Evolutionary conservation across 441 rosid genomes (phyloP).

Genomic region (Euphorbia schlechtendalii): DNA sequence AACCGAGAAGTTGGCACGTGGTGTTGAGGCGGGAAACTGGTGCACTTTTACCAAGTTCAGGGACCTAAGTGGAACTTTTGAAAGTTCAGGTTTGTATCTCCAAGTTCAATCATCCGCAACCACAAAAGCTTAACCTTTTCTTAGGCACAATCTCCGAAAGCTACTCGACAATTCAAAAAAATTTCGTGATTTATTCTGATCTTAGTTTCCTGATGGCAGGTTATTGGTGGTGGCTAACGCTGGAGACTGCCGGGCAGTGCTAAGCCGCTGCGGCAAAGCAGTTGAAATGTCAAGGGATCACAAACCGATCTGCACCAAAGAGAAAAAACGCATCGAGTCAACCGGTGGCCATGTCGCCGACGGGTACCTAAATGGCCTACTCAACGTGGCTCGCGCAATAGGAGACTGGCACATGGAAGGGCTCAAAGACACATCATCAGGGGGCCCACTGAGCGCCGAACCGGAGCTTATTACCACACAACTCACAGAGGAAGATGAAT

Average conservation of each 20-base stretch:
- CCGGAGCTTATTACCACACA: constrained; percentile 59
- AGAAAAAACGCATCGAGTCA: constrained; percentile 59
- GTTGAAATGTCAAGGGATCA: constrained; percentile 87
- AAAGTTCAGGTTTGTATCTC: not conserved
- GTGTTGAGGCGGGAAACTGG: too few species aligned
- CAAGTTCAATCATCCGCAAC: not conserved
- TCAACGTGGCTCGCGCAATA: constrained; percentile 73
- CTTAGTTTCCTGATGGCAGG: constrained; percentile 32
- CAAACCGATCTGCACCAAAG: constrained; percentile 56
- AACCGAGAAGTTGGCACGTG: too few species aligned
- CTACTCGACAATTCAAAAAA: not conserved
- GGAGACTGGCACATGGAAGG: constrained; percentile 91
- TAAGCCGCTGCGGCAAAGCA: constrained; percentile 72
- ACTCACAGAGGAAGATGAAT: constrained; percentile 69
- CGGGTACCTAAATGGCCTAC: constrained; percentile 72
- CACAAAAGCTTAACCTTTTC: too few species aligned
- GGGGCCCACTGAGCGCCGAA: constrained; percentile 81
- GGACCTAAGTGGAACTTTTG: too few species aligned
- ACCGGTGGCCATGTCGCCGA: constrained; percentile 61
- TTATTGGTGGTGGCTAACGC: constrained; percentile 76
- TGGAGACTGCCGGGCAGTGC: constrained; percentile 88
- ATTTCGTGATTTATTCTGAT: not conserved
- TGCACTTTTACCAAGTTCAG: too few species aligned
- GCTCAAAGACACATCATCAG: constrained; percentile 45
- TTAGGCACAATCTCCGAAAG: not conserved